Conservation (phyloP, 768 basidiomycete species). For the Leccinum subgranulosum region DNA sequence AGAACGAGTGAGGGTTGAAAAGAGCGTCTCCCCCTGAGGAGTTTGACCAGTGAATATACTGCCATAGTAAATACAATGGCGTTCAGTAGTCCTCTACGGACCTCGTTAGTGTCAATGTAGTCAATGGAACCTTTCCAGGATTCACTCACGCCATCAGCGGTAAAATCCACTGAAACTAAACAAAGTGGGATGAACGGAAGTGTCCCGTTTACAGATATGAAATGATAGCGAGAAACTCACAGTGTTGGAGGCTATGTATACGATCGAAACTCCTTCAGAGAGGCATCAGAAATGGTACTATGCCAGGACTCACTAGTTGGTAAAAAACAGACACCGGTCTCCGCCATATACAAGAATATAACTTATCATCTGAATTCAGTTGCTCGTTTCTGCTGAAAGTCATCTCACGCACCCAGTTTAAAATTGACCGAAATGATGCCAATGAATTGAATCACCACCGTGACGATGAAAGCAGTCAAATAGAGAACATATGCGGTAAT, state of each 20-base stretch:
- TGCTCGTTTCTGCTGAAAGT: background rate
- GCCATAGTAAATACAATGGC: background rate
- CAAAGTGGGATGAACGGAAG: background rate
- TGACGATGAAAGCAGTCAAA: background rate
- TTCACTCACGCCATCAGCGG: background rate
- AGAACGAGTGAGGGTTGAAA: constrained; percentile 1
- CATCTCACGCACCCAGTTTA: background rate
- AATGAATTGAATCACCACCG: background rate
- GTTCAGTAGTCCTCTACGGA: constrained; percentile 1
- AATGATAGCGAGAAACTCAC: background rate
- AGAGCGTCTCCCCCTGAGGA: background rate
- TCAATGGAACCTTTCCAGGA: background rate
- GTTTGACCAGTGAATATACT: background rate
- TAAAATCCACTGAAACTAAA: background rate
- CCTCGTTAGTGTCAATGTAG: background rate
- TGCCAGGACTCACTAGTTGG: background rate
- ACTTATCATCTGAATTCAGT: background rate
- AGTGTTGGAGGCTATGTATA: background rate
- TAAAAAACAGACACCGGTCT: background rate
- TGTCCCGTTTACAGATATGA: background rate
- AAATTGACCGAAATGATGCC: background rate
- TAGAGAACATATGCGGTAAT: constrained; percentile 3
- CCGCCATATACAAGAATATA: background rate
- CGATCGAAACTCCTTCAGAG: background rate
- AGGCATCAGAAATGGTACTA: background rate